Base-by-base conservation (phyloP, 2,329 filamentous ascomycete genomes). In the Sporothrix sp. region DNA sequence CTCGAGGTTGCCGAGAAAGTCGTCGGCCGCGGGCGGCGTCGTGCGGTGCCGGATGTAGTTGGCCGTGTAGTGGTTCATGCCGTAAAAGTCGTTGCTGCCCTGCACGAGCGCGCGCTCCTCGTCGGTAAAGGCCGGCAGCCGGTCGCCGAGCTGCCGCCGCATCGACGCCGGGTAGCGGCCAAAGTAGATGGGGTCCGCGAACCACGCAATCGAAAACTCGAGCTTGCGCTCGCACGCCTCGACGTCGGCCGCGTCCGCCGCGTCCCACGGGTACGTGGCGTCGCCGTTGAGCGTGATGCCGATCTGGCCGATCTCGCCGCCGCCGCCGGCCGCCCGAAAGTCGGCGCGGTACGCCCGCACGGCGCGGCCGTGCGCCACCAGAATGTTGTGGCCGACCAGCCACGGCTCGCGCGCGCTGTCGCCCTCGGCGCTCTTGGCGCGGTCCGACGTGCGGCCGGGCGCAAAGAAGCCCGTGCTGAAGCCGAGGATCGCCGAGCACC, bases 41-140 rank as follows among this genome's bases (percentile, higher is more conserved):
- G 76, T 74, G 61, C 80, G 79, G 68, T 90, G 82, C 65, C 81
- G 82, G 69, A 94, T 82, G 69, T 86, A 94, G 73, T 93, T 87
- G 62, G 87, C 84, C 46, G 86, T 90, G 73, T 95, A 95, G 73
- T 89, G 85, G 73, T 95, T 94, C 86, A 91, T 91, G 65, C 87
- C 88, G 67, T 94, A 94, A 68, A 94, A 94, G 71, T 94, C 88
- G 66, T 93, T 93, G 63, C 83, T 87, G n/a, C 85, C 87, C 61
- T 84, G 75, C 40, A 95, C 81, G n/a, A 93, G 72, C 2, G 78
- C 78, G 21, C 72, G 66, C 63, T 95, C 87, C 58, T 87, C 84
- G 0, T 75, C 66, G 0, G 84, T 88, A 65, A 86, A 93, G 39
- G 73, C 71, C 5, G 88, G 88, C 43, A 94, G 75, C 13, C 87